These are phyloP conservation scores for Aspergillus ustus DNA, from an alignment of 2,329 filamentous ascomycete species.

Conservation along the genomic window DNA sequence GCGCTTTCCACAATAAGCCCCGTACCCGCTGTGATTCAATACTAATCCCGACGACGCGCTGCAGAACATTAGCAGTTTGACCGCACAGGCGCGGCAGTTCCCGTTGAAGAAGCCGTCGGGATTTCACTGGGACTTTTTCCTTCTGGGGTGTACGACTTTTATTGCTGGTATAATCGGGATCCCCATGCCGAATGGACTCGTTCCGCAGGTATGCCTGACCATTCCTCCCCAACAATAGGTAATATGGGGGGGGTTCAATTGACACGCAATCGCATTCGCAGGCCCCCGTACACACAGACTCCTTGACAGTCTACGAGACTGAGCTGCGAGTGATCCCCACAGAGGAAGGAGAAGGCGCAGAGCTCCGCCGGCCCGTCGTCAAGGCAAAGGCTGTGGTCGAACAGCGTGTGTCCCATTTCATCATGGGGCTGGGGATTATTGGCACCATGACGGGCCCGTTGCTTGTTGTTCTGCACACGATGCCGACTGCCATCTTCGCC, in stretches of 20 bases:
- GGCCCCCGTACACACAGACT: slow-evolving; percentile 64
- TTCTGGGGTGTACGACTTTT: slow-evolving; percentile 75
- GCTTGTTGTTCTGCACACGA: slow-evolving; percentile 71
- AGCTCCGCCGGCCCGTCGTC: slow-evolving; percentile 61
- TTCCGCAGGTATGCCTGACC: slow-evolving; percentile 71
- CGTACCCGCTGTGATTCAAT: neutral
- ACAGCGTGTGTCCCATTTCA: slow-evolving; percentile 76
- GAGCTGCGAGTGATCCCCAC: slow-evolving; percentile 69
- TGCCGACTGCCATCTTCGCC: slow-evolving; percentile 75
- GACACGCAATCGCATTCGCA: slow-evolving; percentile 27
- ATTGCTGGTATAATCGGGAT: slow-evolving; percentile 73
- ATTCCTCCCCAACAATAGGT: slow-evolving; percentile 26
- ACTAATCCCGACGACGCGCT: neutral
- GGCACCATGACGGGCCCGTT: slow-evolving; percentile 77
- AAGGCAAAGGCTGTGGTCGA: slow-evolving; percentile 55
- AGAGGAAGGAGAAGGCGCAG: slow-evolving; percentile 58
- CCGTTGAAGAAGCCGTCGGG: slow-evolving; percentile 77
- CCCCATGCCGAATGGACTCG: slow-evolving; percentile 78
- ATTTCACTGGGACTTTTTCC: slow-evolving; percentile 82
- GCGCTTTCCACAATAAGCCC: too few species aligned
- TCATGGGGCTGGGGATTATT: slow-evolving; percentile 74
- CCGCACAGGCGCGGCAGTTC: slow-evolving; percentile 78
- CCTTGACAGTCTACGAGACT: slow-evolving; percentile 71
- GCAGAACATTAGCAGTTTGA: slow-evolving; percentile 72
- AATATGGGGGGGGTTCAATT: neutral